A percentile compares a stretch with the other conserved stretches of the same genome.
phyloP scores from a whole-genome alignment of 441 rosid genomes.

The Adansonia gregorii region DNA sequence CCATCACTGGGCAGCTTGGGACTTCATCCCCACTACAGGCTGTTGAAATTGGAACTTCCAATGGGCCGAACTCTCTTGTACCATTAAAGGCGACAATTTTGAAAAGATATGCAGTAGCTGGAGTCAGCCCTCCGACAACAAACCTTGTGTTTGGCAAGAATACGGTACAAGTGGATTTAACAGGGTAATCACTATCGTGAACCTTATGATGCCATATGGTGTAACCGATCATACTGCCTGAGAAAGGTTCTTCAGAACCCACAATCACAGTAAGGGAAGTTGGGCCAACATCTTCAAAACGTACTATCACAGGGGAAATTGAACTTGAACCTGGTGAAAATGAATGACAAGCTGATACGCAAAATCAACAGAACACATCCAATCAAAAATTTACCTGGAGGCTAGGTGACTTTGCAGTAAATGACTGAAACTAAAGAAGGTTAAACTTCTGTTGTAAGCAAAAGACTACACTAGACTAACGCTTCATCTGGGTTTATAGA shows the following conservation, averaged over 20 bases:
- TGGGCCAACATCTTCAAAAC: slow-evolving; percentile 62
- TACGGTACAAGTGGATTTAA: slow-evolving; percentile 58
- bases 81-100: slow-evolving; percentile 56
- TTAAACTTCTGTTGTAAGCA: background rate
- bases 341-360: background rate
- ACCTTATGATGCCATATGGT: slow-evolving; percentile 66
- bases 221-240: slow-evolving; percentile 43
- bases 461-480: slow-evolving; percentile 1
- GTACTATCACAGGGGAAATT: slow-evolving; percentile 39
- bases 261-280: slow-evolving; percentile 66
- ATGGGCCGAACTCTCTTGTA: slow-evolving; percentile 48
- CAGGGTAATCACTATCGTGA: slow-evolving; percentile 50
- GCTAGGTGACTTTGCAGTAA: background rate
- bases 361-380: background rate
- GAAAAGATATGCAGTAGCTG: slow-evolving; percentile 64
- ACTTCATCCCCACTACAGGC: slow-evolving; percentile 44
- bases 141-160: slow-evolving; percentile 57
- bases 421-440: background rate
- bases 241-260: slow-evolving; percentile 47
- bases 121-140: slow-evolving; percentile 62
- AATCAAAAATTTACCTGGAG: background rate
- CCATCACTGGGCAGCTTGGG: slow-evolving; percentile 43
- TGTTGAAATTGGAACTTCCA: slow-evolving; percentile 60
- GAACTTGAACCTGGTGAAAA: slow-evolving; percentile 41
- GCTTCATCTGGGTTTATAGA: background rate